Evolutionary conservation across 352 stramenopile species (phyloP).

Genomic region (Phytophthora tubulina): DNA sequence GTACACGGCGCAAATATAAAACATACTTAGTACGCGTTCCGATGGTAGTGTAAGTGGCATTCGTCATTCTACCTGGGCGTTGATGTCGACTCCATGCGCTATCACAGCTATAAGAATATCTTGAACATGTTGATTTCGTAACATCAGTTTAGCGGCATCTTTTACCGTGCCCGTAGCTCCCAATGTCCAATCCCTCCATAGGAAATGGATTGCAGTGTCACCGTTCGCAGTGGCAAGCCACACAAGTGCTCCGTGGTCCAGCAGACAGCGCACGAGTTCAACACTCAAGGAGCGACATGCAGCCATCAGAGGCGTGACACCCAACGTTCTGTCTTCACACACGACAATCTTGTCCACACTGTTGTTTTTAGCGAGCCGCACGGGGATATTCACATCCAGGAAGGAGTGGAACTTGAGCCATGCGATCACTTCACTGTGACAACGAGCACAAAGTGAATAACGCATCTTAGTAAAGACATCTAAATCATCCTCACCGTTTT

Average conservation of each 20-base stretch:
- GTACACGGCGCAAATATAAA: background rate
- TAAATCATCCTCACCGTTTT: slow-evolving; percentile 38
- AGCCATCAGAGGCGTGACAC: slow-evolving; percentile 75
- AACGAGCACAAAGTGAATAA: slow-evolving; percentile 7
- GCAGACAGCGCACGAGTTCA: slow-evolving; percentile 55
- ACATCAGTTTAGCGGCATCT: slow-evolving; percentile 35
- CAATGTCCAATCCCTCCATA: slow-evolving; percentile 59
- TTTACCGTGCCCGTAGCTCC: slow-evolving; percentile 39
- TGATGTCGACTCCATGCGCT: slow-evolving; percentile 47
- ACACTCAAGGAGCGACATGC: slow-evolving; percentile 62
- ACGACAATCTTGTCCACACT: slow-evolving; percentile 11
- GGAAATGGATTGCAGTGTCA: slow-evolving; percentile 72
- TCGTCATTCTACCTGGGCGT: slow-evolving; percentile 57
- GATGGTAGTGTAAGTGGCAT: background rate
- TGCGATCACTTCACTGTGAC: slow-evolving; percentile 59
- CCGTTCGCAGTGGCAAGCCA: slow-evolving; percentile 70
- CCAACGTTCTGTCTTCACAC: slow-evolving; percentile 43
- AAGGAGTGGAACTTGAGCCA: slow-evolving; percentile 76
- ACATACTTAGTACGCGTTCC: background rate
- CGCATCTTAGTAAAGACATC: background rate
- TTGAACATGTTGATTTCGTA: slow-evolving; percentile 48
- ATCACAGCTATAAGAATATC: slow-evolving; percentile 57
- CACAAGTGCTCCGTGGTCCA: slow-evolving; percentile 61
- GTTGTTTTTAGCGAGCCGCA: slow-evolving; percentile 23
- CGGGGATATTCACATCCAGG: slow-evolving; percentile 72